Conservation (phyloP, 306 rosid species). For the Nissolia schottii region DNA sequence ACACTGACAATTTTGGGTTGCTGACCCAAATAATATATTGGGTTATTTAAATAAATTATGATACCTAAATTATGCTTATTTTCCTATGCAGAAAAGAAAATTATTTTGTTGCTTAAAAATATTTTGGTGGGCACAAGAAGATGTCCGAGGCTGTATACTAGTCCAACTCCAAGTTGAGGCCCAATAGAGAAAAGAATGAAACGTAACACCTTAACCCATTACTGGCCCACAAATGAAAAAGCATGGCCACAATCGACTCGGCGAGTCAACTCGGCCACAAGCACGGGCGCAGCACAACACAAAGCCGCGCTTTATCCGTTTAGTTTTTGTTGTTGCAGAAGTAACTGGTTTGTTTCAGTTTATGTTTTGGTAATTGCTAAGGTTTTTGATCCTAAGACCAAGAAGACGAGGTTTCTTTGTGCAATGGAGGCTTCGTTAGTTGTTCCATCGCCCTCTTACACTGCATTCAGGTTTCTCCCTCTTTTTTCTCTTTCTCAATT, state of each 20-base stretch:
- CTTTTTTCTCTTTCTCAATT: background rate
- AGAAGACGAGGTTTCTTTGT: constrained; percentile 3
- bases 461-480: constrained; percentile 33
- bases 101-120: too few relatives aligned
- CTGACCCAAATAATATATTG: too few relatives aligned
- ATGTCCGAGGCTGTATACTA: background rate
- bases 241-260: background rate
- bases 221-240: too few relatives aligned
- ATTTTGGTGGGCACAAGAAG: background rate
- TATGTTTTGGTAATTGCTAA: background rate
- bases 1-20: too few relatives aligned
- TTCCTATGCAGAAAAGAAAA: too few relatives aligned
- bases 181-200: background rate
- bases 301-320: background rate
- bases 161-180: background rate
- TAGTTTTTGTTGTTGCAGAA: background rate
- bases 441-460: constrained; percentile 26
- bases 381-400: background rate
- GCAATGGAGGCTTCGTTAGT: constrained; percentile 42
- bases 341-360: background rate
- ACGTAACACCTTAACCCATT: too few relatives aligned
- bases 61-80: background rate
- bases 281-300: too few relatives aligned
- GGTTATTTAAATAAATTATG: background rate
- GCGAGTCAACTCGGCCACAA: too few relatives aligned